These are phyloP conservation scores for Mrakia blollopis DNA, from an alignment of 768 basidiomycete genomes.

Conservation along the genomic window DNA sequence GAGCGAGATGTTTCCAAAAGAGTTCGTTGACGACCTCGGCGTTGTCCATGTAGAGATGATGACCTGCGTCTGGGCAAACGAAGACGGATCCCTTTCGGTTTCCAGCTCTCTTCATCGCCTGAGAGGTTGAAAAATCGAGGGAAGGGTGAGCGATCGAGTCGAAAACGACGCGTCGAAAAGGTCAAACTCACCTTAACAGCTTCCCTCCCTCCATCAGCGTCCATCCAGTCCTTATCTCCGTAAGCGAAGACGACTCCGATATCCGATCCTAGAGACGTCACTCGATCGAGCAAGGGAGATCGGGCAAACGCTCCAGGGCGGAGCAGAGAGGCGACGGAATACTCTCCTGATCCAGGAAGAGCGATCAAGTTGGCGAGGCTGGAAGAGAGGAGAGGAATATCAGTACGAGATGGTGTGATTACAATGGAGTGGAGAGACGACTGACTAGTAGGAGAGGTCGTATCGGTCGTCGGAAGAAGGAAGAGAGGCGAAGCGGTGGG, in stretches of 20 bases:
- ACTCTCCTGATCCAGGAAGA: constrained; percentile 27
- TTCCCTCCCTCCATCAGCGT: constrained; percentile 20
- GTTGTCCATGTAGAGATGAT: constrained; percentile 30
- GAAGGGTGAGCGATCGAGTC: neutral
- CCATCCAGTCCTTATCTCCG: constrained; percentile 29
- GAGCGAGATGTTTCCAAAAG: constrained; percentile 4
- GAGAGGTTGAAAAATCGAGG: neutral
- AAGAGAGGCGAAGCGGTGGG: constrained; percentile 9
- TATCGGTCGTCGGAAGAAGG: neutral
- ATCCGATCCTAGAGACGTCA: neutral
- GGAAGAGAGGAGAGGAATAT: too few relatives aligned
- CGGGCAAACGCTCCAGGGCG: constrained; percentile 27
- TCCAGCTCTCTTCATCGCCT: constrained; percentile 13
- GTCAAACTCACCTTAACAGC: neutral
- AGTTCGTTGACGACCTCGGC: neutral
- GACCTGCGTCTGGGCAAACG: constrained; percentile 22
- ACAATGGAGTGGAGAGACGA: too few relatives aligned
- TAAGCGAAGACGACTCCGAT: constrained; percentile 10
- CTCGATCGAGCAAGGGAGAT: constrained; percentile 6
- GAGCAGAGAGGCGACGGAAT: constrained; percentile 16
- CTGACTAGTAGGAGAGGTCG: constrained; percentile 1
- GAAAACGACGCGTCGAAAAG: too few relatives aligned
- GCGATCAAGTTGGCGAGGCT: constrained; percentile 22
- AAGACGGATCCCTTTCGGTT: constrained; percentile 16
- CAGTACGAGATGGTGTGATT: too few relatives aligned